Evolutionary conservation across 1,284 basidiomycete species (phyloP).

Genomic region (Ustilago loliicola): DNA sequence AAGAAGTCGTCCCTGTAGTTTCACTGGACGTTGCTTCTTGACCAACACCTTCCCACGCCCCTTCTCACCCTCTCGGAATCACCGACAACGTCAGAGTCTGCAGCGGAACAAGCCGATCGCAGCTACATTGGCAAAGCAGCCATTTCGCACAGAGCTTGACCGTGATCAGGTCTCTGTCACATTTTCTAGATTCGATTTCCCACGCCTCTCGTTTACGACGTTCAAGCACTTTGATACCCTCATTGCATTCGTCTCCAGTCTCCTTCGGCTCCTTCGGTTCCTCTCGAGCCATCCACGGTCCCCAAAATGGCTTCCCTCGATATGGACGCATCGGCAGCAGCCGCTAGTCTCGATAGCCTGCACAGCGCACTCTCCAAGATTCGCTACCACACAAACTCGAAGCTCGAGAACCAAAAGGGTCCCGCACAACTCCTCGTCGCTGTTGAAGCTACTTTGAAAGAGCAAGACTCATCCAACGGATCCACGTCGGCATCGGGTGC

Average conservation of each 20-base stretch:
- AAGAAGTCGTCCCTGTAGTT: no score
- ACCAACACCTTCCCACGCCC: neutral
- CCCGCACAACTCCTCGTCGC: constrained; percentile 90
- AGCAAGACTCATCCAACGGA: constrained; percentile 75
- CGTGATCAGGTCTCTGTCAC: constrained; percentile 1
- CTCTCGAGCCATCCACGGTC: neutral
- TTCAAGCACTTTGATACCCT: constrained; percentile 4
- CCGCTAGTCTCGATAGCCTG: constrained; percentile 45
- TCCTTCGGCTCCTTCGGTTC: neutral
- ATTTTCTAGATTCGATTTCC: neutral
- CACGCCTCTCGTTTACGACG: neutral
- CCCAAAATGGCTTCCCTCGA: constrained; percentile 38
- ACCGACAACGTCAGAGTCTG: neutral
- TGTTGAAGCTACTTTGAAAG: constrained; percentile 87
- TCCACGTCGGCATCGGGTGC: constrained; percentile 73
- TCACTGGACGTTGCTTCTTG: neutral
- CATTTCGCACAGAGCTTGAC: neutral
- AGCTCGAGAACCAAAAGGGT: constrained; percentile 86
- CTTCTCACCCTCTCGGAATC: neutral
- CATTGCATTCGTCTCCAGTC: neutral
- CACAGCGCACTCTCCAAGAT: constrained; percentile 77
- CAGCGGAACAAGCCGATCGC: neutral
- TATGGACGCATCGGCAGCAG: constrained; percentile 42
- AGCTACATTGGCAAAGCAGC: neutral
- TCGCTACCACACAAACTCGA: constrained; percentile 84